Evolutionary conservation across 176 grass and related monocot genomes (phyloP).

Genomic region (Eleusine indica): DNA sequence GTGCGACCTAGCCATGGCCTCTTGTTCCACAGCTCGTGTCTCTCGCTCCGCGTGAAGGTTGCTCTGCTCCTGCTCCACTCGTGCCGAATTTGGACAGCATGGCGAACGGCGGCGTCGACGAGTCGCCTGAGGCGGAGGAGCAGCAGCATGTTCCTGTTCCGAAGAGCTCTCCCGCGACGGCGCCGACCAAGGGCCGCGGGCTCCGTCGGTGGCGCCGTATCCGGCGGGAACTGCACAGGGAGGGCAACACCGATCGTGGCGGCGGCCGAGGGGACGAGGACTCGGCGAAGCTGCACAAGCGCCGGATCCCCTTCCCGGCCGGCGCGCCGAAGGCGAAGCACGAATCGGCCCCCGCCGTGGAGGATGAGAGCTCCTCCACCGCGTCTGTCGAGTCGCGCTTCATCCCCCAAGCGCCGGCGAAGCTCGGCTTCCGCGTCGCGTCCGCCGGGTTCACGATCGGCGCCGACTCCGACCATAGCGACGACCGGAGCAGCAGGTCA

Average conservation of each 20-base stretch:
- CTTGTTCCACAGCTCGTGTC: constrained; percentile 11
- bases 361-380: constrained; percentile 61
- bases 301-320: constrained; percentile 39
- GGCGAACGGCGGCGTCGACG: background rate
- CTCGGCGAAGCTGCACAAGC: constrained; percentile 53
- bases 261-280: constrained; percentile 13
- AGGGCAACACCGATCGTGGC: background rate
- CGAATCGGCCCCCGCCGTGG: background rate
- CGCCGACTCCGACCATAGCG: constrained; percentile 66
- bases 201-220: constrained; percentile 66
- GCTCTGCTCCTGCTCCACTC: background rate
- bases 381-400: constrained; percentile 65
- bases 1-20: background rate
- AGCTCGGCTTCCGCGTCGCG: constrained; percentile 39
- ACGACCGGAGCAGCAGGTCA: constrained; percentile 67
- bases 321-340: constrained; percentile 34
- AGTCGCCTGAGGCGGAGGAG: background rate
- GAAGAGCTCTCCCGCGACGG: background rate
- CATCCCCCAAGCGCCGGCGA: constrained; percentile 17
- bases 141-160: background rate
- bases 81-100: constrained; percentile 8
- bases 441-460: constrained; percentile 61
- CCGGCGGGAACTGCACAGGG: constrained; percentile 39
- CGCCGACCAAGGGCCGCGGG: constrained; percentile 31
- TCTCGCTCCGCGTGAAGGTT: background rate